A percentile compares a stretch with the other conserved stretches of the same genome.
These are phyloP conservation scores for Isatis tinctoria DNA, from an alignment of 345 rosid genomes.

Conservation along the genomic window DNA sequence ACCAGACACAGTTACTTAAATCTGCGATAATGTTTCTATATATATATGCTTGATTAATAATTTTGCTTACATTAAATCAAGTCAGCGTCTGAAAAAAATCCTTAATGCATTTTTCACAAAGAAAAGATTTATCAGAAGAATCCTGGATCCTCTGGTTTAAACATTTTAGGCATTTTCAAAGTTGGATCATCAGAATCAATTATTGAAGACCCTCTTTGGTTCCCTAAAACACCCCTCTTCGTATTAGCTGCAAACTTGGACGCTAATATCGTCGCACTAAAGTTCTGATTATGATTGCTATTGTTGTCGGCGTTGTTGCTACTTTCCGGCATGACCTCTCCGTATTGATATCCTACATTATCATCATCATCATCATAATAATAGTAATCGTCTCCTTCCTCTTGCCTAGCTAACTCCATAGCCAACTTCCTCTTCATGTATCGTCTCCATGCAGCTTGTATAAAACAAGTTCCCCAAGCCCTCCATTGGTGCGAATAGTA, in stretches of 20 bases:
- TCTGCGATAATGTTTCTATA: neutral
- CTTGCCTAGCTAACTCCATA: constrained; percentile 60
- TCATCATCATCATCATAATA: constrained; percentile 18
- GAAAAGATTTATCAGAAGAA: constrained; percentile 36
- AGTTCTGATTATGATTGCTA: constrained; percentile 35
- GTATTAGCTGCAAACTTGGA: constrained; percentile 69
- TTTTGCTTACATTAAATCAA: neutral
- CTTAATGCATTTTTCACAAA: neutral
- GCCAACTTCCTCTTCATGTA: constrained; percentile 54
- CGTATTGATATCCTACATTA: neutral
- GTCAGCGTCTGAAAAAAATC: neutral
- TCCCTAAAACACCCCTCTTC: constrained; percentile 38
- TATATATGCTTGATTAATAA: neutral
- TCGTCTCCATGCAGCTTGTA: constrained; percentile 78
- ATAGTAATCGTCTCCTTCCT: constrained; percentile 36
- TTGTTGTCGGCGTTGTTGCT: constrained; percentile 1
- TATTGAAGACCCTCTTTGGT: constrained; percentile 33
- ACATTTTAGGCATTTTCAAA: constrained; percentile 82
- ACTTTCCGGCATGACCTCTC: constrained; percentile 12
- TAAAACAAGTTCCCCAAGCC: constrained; percentile 75
- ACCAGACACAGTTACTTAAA: neutral
- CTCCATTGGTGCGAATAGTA: constrained; percentile 95
- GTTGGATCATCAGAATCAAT: constrained; percentile 45
- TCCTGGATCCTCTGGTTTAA: constrained; percentile 78
- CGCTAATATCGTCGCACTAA: constrained; percentile 56